Conservation (phyloP, 805 yeast genomes). For the Wickerhamiella sorbophila region DNA sequence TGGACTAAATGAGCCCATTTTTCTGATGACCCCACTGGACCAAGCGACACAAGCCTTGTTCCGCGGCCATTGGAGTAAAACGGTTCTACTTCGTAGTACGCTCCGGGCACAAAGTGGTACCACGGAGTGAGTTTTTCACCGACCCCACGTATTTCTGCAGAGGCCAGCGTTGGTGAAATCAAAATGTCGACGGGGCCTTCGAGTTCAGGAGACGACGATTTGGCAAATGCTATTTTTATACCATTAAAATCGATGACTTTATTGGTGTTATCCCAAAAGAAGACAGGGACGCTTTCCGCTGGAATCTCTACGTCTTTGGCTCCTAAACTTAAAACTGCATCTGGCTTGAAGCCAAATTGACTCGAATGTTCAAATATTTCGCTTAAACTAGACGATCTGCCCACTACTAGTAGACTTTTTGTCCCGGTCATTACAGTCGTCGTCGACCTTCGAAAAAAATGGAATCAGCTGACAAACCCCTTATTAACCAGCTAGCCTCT, state of each 20-base stretch:
- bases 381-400: background rate
- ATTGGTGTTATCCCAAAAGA: background rate
- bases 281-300: background rate
- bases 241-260: background rate
- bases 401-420: background rate
- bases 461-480: too few relatives aligned
- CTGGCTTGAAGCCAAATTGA: background rate
- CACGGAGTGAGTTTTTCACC: background rate
- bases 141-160: background rate
- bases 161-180: background rate
- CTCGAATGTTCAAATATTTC: background rate
- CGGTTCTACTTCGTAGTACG: conserved; percentile 1
- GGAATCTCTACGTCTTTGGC: too few relatives aligned
- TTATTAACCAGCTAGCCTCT: too few relatives aligned
- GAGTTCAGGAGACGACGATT: background rate
- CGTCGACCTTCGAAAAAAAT: too few relatives aligned
- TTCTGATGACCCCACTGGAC: background rate
- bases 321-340: background rate
- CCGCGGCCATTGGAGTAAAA: background rate
- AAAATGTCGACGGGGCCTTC: background rate
- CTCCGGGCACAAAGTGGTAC: background rate
- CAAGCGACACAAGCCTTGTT: background rate
- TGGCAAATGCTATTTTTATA: background rate
- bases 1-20: conserved; percentile 1
- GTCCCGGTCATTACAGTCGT: too few relatives aligned